Evolutionary conservation across 441 rosid genomes (phyloP), one percentile per base, ranked within the genome.

Genomic region (Aleurites moluccanus): DNA sequence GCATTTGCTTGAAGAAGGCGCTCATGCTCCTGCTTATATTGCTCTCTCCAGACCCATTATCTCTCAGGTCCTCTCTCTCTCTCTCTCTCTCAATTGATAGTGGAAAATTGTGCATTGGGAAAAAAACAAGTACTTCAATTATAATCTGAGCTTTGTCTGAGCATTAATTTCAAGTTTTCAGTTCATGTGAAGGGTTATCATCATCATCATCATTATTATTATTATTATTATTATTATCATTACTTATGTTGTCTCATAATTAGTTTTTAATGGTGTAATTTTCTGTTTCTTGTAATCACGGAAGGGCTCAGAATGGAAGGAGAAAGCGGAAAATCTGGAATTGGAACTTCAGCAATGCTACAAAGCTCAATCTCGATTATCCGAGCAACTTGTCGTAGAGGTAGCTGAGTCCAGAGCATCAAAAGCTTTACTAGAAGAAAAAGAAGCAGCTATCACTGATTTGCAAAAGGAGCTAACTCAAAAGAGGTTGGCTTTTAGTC

Each of bases 261-360:
- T 70, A 6, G 28, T 14, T 38, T 27, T 57, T 60, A 30, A 60
- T 71, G 61, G 50, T 73, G 47, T 80, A 61, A 76, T 69, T 56
- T 74, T 57, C 63, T 73, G 55, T 78, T 64, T 21, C 63, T 3
- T 67, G 4, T 78, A 28, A 28, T 78, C 30, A 68, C 59, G 78
- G 73, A 80, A 93, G 98, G 91, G 97, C 4, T 92, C 92, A 3
- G 99, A 96, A 77, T 92, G 99, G 99, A 93, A 93, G 76, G 99
- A 92, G 84, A 96, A 96, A 77, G 87, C 90, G 10, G 96, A 93
- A 74, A 87, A 81, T 52, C 80, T 91, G 77, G 97, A 96, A 62
- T 30, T 69, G 74, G 98, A 93, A 81, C 89, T 95, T 73, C 97
- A 91, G 75, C 99, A 95, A 73, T 95, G 90, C 77, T 95, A 93